Percentiles rank a stretch among this genome's conserved stretches.
Conservation (phyloP, 495 filamentous ascomycete genomes). For the Aspergillus bertholletiae region DNA sequence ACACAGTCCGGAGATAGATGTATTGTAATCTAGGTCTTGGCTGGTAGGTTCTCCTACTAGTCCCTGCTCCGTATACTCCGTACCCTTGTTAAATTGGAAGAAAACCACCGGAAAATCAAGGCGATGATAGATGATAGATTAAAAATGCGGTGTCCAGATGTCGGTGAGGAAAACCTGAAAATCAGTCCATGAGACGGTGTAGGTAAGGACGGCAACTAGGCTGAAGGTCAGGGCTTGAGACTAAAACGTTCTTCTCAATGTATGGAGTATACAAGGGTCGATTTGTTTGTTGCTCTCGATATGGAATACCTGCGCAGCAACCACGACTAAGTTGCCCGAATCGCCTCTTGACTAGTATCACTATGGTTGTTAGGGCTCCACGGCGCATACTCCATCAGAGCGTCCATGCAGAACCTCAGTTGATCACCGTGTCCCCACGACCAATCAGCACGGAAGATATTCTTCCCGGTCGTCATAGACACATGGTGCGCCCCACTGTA, state of each 20-base stretch:
- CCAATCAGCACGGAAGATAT: conserved; percentile 10
- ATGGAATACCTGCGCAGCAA: conserved; percentile 17
- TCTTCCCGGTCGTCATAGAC: conserved; percentile 21
- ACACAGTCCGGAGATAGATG: background rate
- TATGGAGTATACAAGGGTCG: background rate
- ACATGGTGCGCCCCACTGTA: conserved; percentile 23
- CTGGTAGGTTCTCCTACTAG: no score
- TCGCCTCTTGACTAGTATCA: no score
- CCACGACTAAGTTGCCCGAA: conserved; percentile 14
- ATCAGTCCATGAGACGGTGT: background rate
- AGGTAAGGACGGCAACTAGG: background rate
- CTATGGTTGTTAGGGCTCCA: conserved; percentile 9
- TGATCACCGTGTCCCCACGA: conserved; percentile 5
- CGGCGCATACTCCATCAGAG: conserved; percentile 12
- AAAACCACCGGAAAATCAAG: no score
- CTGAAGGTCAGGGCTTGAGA: conserved; percentile 5
- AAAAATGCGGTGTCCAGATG: background rate
- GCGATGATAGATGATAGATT: background rate
- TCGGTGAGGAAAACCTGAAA: conserved; percentile 6
- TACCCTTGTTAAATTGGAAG: no score
- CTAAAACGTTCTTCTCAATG: background rate
- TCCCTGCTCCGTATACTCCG: no score
- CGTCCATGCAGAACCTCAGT: conserved; percentile 26
- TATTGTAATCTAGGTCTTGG: background rate
- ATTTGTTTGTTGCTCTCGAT: conserved; percentile 19